Base-by-base conservation (phyloP, 2,329 filamentous ascomycete species). In the Colletotrichum brevisporum region DNA sequence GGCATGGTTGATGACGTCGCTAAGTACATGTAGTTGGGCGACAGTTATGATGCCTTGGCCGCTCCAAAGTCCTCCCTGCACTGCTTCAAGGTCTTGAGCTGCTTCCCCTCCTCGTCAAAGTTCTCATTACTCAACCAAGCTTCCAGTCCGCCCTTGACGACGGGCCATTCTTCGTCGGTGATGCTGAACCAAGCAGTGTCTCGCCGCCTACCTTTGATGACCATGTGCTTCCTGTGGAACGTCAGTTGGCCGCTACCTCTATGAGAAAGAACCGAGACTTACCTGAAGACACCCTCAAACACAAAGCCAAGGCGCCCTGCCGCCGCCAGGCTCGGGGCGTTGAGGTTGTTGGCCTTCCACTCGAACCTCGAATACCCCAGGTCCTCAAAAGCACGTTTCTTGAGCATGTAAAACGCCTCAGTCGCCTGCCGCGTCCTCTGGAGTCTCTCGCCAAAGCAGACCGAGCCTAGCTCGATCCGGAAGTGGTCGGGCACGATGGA, bases 111-210 rank as follows among this genome's bases (percentile, higher is more conserved):
- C 6, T 76, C 76, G 72, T 90, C 85, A 73, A 91, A 91, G 74
- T 91, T 91, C 0, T 73, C 77, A 13, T 80, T 76, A 18, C 78
- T 78, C 55, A 92, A 71, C 90, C 90, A 92, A 18, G 57, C 71
- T 73, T 88, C 83, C 54, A 91, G 78, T 0, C 78, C 85, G 1
- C 72, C 69, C 71, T 82, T 86, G 1, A 83, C 75, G 0, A 64
- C 58, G 2, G 81, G 80, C 90, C 90, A 92, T 67, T 92, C 90
- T 0, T 84, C 83, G 57, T 88, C 84, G 1, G 87, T 73, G 8
- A 91, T 85, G 24, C 87, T 86, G 63, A 84, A 88, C 88, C 88
- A 92, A 4, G 85, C 83, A 0, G 89, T 89, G 74, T 92, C 89
- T 51, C 90, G 79, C 60, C 79, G 84, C 24, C 83, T 78, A 0